Evolutionary conservation across 805 yeast species (phyloP), one percentile per base, ranked within the genome.

Genomic region (Ogataea corticis): DNA sequence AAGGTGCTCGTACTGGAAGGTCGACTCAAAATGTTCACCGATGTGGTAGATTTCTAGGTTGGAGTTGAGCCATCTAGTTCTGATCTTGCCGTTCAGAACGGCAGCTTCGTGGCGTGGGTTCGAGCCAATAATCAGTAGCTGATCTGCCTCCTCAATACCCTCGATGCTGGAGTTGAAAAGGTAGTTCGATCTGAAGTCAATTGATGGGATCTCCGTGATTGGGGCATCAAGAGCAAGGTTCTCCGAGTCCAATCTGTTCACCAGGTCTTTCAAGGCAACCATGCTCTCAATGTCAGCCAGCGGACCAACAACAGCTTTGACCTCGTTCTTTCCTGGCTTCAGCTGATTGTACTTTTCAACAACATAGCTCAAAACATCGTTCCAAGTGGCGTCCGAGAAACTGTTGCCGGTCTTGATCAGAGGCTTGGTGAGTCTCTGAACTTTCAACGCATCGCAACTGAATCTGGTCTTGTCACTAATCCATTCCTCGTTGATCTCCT

Each of bases 91-190:
- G 66, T 87, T 87, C 58, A 87, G 74, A 14, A 88, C 95, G 34
- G 96, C 89, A 48, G 96, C 96, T 71, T 87, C 96, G 62, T 78
- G 89, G 63, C 96, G 79, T 48, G 96, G 95, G 72, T 87, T 87
- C 37, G 96, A 82, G 51, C 96, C 96, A 46, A 87, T 79, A 49
- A 87, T 74, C 59, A 87, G 73, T 50, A 87, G 83, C 56, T 79
- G 87, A 62, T 88, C 96, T 42, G 95, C 90, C 48, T 82, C 84
- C 65, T 86, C 94, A 52, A 87, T 76, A 36, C 94, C 94, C 44
- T 78, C 82, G 51, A 87, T 81, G 33, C 87, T 74, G 12, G 95
- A 78, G 76, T 87, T 87, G 77, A 87, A 87, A 42, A 82, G 70
- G 66, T 85, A 87, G 71, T 85, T 84, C 14, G 94, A 77, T 66